A percentile compares a stretch with the other conserved stretches of the same genome.
Conservation (phyloP, 768 basidiomycete genomes). For the Flagelloscypha sp. region DNA sequence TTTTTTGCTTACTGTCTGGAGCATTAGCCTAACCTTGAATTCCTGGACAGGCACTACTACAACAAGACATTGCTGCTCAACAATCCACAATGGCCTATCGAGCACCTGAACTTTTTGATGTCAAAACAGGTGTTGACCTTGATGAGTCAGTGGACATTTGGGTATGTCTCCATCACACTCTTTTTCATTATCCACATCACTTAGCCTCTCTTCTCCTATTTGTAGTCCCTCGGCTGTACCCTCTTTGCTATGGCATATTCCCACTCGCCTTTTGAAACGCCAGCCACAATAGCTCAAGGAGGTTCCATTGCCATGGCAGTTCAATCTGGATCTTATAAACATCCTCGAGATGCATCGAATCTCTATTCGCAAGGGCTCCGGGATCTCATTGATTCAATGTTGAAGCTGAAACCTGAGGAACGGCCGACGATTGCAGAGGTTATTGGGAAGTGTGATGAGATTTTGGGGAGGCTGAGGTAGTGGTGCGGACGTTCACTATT, state of each 20-base stretch:
- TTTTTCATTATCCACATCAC: neutral
- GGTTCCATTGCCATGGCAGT: conserved; percentile 98
- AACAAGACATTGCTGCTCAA: conserved; percentile 88
- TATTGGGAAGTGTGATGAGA: too few relatives aligned
- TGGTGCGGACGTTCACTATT: too few relatives aligned
- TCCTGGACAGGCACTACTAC: neutral
- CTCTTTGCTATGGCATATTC: conserved; percentile 92
- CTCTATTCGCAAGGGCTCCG: conserved; percentile 82
- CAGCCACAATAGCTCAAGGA: conserved; percentile 86
- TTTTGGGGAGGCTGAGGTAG: too few relatives aligned
- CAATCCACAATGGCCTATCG: conserved; percentile 99
- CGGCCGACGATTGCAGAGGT: too few relatives aligned
- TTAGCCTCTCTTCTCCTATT: conserved; percentile 2
- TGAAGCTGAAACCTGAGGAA: conserved; percentile 74
- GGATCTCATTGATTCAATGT: conserved; percentile 75
- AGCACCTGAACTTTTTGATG: conserved; percentile 95
- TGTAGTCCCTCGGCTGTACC: conserved; percentile 89
- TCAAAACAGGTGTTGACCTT: conserved; percentile 78
- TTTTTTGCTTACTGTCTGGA: neutral
- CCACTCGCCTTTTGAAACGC: conserved; percentile 93
- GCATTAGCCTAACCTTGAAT: conserved; percentile 3
- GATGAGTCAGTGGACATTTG: conserved; percentile 97
- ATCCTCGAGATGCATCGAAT: conserved; percentile 74
- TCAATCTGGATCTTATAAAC: conserved; percentile 85
- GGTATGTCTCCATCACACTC: conserved; percentile 42